Base-by-base conservation (phyloP, 1,139 yeast genomes). In the Yamadazyma buinensis region DNA sequence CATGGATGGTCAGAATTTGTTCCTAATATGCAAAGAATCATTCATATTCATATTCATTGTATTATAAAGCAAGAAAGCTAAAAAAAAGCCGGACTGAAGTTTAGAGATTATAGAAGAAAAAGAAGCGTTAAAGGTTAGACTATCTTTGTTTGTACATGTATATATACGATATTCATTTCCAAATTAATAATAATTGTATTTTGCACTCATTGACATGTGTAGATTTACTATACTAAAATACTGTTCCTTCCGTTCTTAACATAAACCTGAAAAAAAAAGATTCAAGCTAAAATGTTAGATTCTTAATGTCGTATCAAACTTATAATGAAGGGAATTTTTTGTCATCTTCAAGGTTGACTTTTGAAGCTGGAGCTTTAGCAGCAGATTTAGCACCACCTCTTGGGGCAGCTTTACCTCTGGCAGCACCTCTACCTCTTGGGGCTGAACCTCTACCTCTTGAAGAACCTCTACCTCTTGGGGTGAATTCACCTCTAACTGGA, bases 271-370 rank as follows among this genome's bases (percentile, higher is more conserved):
- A 10, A 24, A 30, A 30, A n/a, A n/a, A n/a, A n/a, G n/a, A n/a
- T n/a, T n/a, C n/a, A n/a, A n/a, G n/a, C n/a, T n/a, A n/a, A n/a
- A n/a, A n/a, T n/a, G n/a, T n/a, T n/a, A n/a, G n/a, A n/a, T n/a
- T n/a, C n/a, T n/a, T n/a, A n/a, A n/a, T n/a, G n/a, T n/a, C n/a
- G n/a, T n/a, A n/a, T 20, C 10, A 21, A 7, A 30, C 47, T 55
- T 57, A 59, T 42, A 71, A 75, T 54, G 84, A 71, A 58, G 85
- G 84, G 75, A 78, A 77, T 72, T 76, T 75, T 57, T 68, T 65
- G 59, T 76, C 80, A 61, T 71, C 67, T 51, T 64, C 67, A 43
- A 71, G 68, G 52, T 58, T 54, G 42, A 65, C 55, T 42, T n/a
- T n/a, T n/a, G 66, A 37, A 39, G 43, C 43, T 28, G 44, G 32